phyloP scores from a whole-genome alignment of 371 early-diverging fungal genomes.

The Chytridium lagenaria region DNA sequence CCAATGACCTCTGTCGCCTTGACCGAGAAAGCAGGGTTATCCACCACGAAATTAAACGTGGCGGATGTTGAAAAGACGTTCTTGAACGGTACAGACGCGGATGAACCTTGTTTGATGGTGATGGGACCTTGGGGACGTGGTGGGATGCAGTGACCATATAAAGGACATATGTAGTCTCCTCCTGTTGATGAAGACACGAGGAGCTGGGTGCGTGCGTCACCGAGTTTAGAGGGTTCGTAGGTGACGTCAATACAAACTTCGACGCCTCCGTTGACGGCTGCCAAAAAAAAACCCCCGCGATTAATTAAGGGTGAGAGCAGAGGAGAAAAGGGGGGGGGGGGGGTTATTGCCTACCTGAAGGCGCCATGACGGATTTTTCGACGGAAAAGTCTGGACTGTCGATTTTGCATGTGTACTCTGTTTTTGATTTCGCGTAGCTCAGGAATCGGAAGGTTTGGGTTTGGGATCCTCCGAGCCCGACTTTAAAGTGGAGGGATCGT shows the following conservation, averaged over 20 bases:
- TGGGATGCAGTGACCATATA: conserved; percentile 56
- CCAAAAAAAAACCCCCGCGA: too few species aligned
- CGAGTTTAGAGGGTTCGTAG: conserved; percentile 65
- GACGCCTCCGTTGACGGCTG: conserved; percentile 49
- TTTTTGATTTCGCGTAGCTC: conserved; percentile 55
- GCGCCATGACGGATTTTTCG: conserved; percentile 57
- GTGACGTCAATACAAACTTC: conserved; percentile 58
- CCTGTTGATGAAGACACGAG: conserved; percentile 51
- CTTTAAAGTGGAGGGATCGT: conserved; percentile 58
- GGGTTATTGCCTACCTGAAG: conserved; percentile 47
- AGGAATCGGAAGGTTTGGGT: conserved; percentile 60
- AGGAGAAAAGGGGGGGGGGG: not conserved
- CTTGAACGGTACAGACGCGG: conserved; percentile 55
- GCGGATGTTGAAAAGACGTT: conserved; percentile 57
- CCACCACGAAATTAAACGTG: conserved; percentile 56
- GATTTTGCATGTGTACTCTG: conserved; percentile 56
- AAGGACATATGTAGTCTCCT: conserved; percentile 62
- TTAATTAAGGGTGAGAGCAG: not conserved
- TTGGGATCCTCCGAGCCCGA: conserved; percentile 57
- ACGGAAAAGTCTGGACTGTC: conserved; percentile 59
- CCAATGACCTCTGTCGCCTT: conserved; percentile 56
- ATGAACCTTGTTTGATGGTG: conserved; percentile 50
- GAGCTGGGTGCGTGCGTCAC: conserved; percentile 55
- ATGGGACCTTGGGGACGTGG: conserved; percentile 66
- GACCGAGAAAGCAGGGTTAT: conserved; percentile 59